Evolutionary conservation across 2,329 filamentous ascomycete genomes (phyloP), one percentile per base, ranked within the genome.

Genomic region (Fusarium anguioides): DNA sequence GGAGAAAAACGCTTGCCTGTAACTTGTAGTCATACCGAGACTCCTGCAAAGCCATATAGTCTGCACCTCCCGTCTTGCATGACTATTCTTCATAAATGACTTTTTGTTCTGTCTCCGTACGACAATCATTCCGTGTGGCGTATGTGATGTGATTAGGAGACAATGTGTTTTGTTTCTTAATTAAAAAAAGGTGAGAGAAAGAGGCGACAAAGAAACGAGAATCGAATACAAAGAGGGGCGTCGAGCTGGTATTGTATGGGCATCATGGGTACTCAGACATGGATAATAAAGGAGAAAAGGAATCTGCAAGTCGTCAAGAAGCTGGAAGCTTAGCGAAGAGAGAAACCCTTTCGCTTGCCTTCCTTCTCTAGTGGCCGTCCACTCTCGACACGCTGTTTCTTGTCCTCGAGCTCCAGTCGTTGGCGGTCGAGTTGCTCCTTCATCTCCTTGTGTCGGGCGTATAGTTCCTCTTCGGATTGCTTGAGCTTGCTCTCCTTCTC

Each of bases 401-500:
- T 99, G 84, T 99, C 96, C 80, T 99, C 96, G 77, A 99, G 88
- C 81, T 99, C 96, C 80, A 88, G 82, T 79, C 94, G 91, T 86
- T 98, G 95, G 78, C 94, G 90, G 77, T 99, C 96, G 75, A 99
- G 89, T 81, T 98, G 95, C 79, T 99, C 96, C 87, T 98, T 99
- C 96, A 99, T 99, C 86, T 99, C 96, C 79, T 95, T 91, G 85
- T 99, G 96, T 75, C 96, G 91, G 71, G 96, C 94, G 78, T 98
- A 98, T 60, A 99, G 85, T 86, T 99, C 96, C 81, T 99, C 96
- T 82, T 99, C 96, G 86, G 94, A 97, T 84, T 98, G 96, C 85
- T 97, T 97, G 80, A 99, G 86, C 84, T 99, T 99, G 88, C 93
- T 97, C 84, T 99, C 96, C 87, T 99, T 99, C 82, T 99, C 96